These are phyloP conservation scores for Chytriomyces sp. DNA, from an alignment of 192 early-diverging fungal genomes.

Conservation along the genomic window DNA sequence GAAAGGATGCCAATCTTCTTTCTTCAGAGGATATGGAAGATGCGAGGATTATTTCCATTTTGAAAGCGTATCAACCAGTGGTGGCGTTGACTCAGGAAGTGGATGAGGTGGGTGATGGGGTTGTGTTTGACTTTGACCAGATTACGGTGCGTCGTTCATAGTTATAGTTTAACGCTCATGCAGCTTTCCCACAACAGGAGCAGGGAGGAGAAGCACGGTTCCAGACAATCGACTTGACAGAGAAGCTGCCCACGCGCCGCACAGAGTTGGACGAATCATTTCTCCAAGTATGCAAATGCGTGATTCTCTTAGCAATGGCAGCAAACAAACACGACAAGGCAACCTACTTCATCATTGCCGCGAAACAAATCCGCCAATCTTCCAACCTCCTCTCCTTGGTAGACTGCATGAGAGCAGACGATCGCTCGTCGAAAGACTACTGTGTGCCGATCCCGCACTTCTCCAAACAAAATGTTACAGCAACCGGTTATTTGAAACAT, in stretches of 20 bases:
- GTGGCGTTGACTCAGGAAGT: neutral
- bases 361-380: conserved; percentile 56
- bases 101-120: no score
- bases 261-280: conserved; percentile 58
- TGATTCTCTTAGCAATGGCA: conserved; percentile 57
- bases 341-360: conserved; percentile 56
- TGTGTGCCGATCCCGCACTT: conserved; percentile 20
- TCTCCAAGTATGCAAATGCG: conserved; percentile 53
- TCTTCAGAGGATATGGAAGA: conserved; percentile 29
- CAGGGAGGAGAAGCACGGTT: conserved; percentile 21
- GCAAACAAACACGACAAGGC: conserved; percentile 63
- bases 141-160: neutral
- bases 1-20: neutral
- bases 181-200: neutral
- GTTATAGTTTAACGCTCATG: neutral
- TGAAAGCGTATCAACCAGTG: conserved; percentile 1
- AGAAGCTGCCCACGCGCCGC: conserved; percentile 44
- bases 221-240: conserved; percentile 39
- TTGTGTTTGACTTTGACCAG: no score
- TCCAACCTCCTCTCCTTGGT: conserved; percentile 51
- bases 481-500: conserved; percentile 18
- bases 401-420: conserved; percentile 38
- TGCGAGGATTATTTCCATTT: conserved; percentile 8
- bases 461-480: conserved; percentile 13
- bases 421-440: conserved; percentile 10